Base-by-base conservation (phyloP, 805 yeast species). In the Zygosaccharomyces pseudorouxii region DNA sequence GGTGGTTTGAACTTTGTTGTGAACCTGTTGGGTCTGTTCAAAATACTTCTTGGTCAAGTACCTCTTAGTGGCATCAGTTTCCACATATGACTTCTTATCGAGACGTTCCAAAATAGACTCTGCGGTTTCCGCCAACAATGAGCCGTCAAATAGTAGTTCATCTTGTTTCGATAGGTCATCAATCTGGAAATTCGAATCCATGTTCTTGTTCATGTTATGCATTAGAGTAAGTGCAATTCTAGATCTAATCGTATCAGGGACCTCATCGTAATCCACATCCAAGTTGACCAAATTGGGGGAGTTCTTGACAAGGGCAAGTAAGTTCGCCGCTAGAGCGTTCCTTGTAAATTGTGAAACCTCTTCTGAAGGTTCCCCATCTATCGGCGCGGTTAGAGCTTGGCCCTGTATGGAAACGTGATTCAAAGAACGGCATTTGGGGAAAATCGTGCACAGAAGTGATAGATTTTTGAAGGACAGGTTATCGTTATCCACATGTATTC, bases 171-270 rank as follows among this genome's bases (percentile, higher is more conserved):
- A 55, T 3, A 69, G 49, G 19, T 65, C 73, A 55, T 64, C 70
- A n/a, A 63, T 48, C 45, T 54, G 54, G 48, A 63, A 66, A 28
- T 59, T 60, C 9, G 67, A 55, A 38, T 69, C 68, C 47, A 83
- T 67, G n/a, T 76, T 72, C 33, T 71, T 65, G 56, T 84, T 89
- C 84, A 89, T 83, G 64, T 90, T 90, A 57, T 84, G 78, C 83
- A 90, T 82, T 42, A 93, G 78, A 56, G 85, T 82, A 38, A 86
- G 74, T 1, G 95, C 93, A 50, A 89, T 78, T 58, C 82, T 78
- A 37, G 89, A 86, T 58, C 79, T 81, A 54, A 84, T 75, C 43
- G 75, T 71, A 46, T 76, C 78, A 10, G 90, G 83, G 55, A 86
- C 74, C 18, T 73, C 67, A 18, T 75, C 81, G 49, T 75, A 75